Base-by-base conservation (phyloP, 805 yeast species). In the Candida dajiaensis region DNA sequence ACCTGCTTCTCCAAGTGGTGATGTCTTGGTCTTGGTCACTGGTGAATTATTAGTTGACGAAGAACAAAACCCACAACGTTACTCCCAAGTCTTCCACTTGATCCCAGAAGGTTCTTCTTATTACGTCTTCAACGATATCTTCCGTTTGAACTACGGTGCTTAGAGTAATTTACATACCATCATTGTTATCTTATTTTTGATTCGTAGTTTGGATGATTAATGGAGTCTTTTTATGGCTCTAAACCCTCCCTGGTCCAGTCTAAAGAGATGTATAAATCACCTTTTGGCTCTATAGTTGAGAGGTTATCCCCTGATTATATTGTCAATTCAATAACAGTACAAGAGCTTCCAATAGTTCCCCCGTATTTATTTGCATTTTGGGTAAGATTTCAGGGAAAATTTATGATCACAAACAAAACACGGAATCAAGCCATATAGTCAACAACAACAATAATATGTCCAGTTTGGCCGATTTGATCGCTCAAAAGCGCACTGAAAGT, bases 1-100 rank as follows among this genome's bases (percentile, higher is more conserved):
- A 72, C 99, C 99, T 42, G 96, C 95, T 35, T 85, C 96, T 48
- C 88, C 95, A 49, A 79, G 74, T 58, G 92, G 94, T 52, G 97
- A 92, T 65, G 95, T 94, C 46, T 76, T 94, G 59, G 98, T 92
- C 45, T 84, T 94, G 94, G 97, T 94, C 59, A 94, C 99, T 46
- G 99, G 99, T 53, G 97, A 88, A 69, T 78, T 94, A 55, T 70
- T 89, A 59, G 70, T 75, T 53, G 99, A 94, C 66, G 98, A 92
- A 53, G 98, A 94, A 74, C 86, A 83, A 65, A 89, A 89, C 69
- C 81, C 97, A 47, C 97, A 92, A 71, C 83, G 96, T 71, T 94
- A 90, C 72, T 88, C 98, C 28, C 99, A 94, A 73, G 96, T 89
- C 41, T 94, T 94, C 82, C 98, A 94, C 67, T 80, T 94, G 72